Conservation (phyloP, 768 basidiomycete genomes). For the Collybiopsis luxurians region DNA sequence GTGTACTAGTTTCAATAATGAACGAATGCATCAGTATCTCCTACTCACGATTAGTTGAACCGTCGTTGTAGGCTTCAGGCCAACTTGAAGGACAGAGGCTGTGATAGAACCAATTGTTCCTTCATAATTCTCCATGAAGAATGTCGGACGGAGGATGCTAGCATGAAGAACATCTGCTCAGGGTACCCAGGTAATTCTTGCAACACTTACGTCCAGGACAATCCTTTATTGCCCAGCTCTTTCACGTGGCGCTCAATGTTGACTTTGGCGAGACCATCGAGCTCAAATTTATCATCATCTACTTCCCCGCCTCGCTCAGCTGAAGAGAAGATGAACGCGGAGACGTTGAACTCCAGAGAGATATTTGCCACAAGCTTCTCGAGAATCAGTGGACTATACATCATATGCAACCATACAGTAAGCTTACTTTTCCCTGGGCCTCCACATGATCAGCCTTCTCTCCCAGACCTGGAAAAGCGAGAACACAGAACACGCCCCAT, state of each 20-base stretch:
- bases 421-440: conserved; percentile 2
- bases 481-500: not conserved
- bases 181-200: too few relatives aligned
- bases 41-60: conserved; percentile 32
- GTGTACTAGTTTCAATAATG: not conserved
- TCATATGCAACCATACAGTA: too few relatives aligned
- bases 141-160: conserved; percentile 38
- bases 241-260: conserved; percentile 34
- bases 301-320: conserved; percentile 34
- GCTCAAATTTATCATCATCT: conserved; percentile 24
- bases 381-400: too few relatives aligned
- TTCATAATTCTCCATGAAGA: conserved; percentile 45
- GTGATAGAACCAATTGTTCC: conserved; percentile 34
- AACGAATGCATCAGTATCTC: conserved; percentile 10
- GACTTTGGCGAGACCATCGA: conserved; percentile 32
- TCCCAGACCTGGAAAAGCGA: not conserved
- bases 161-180: not conserved
- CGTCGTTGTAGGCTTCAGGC: conserved; percentile 29
- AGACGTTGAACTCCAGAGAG: conserved; percentile 32
- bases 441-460: not conserved
- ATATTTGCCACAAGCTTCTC: conserved; percentile 32
- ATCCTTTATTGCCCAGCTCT: conserved; percentile 24
- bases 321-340: conserved; percentile 34
- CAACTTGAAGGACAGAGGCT: conserved; percentile 27
- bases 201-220: conserved; percentile 35